Conservation (phyloP, 2,329 filamentous ascomycete genomes). For the Verticillium longisporum region DNA sequence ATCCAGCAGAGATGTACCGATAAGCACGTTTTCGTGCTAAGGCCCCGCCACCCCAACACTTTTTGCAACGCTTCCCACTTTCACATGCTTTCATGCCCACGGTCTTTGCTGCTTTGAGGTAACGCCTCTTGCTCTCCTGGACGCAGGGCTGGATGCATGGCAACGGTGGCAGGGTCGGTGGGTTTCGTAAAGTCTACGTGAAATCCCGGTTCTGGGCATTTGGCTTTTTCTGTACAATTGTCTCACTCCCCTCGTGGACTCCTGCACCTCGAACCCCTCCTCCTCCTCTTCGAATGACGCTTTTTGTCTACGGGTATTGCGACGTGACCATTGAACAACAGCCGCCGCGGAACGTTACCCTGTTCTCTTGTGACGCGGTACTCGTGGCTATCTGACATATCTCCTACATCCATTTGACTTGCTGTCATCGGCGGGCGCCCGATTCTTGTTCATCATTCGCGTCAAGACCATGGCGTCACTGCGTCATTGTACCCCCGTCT, state of each 20-base stretch:
- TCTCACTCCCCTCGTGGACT: not conserved
- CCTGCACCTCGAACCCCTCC: too few relatives aligned
- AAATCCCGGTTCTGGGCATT: not conserved
- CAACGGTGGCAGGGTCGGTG: slow-evolving; percentile 2
- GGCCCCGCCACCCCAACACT: slow-evolving; percentile 1
- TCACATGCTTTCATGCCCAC: not conserved
- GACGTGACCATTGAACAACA: too few relatives aligned
- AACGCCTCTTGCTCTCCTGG: not conserved
- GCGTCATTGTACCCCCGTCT: slow-evolving; percentile 12
- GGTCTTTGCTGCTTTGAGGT: not conserved
- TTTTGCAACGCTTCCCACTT: not conserved
- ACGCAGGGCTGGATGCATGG: not conserved
- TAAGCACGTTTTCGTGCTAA: not conserved
- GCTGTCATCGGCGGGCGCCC: not conserved
- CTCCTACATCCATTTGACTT: too few relatives aligned
- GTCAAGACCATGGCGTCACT: slow-evolving; percentile 8
- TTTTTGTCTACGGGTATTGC: too few relatives aligned
- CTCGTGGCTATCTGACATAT: too few relatives aligned
- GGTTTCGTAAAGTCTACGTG: slow-evolving; percentile 1
- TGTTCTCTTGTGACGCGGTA: too few relatives aligned
- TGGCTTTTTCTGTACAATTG: not conserved
- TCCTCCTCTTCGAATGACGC: too few relatives aligned
- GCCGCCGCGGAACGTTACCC: too few relatives aligned
- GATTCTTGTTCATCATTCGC: not conserved
- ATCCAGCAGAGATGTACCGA: too few relatives aligned